Conservation (phyloP, 805 yeast genomes). For the Maudiozyma barnettii region DNA sequence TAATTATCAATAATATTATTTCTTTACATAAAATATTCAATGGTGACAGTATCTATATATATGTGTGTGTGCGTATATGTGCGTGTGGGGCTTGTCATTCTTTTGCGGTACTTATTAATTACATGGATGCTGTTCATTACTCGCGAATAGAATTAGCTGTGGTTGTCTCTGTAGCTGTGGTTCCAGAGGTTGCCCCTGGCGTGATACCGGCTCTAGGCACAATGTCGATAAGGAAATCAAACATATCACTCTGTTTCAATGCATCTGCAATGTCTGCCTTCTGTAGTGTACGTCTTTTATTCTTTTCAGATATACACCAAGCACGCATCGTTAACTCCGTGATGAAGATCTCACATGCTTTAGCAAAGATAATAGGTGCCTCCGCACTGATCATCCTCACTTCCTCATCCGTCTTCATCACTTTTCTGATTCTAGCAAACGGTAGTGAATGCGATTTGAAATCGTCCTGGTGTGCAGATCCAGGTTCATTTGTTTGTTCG, state of each 20-base stretch:
- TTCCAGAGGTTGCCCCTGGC: not conserved
- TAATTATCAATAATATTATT: no score
- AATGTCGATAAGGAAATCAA: constrained; percentile 90
- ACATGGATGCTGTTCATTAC: not conserved
- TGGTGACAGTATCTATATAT: no score
- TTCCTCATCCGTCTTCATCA: constrained; percentile 96
- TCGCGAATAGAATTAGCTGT: not conserved
- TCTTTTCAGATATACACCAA: constrained; percentile 97
- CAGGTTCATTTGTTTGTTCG: constrained; percentile 44
- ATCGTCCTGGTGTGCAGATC: constrained; percentile 56
- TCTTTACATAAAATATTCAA: no score
- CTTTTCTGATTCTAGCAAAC: constrained; percentile 90
- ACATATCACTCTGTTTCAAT: constrained; percentile 89
- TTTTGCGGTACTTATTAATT: no score
- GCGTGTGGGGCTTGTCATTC: no score
- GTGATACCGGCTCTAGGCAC: constrained; percentile 63
- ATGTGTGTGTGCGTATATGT: no score
- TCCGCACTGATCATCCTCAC: constrained; percentile 97
- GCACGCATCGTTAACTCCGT: constrained; percentile 97
- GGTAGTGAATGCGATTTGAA: constrained; percentile 93
- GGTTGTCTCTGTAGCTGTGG: not conserved
- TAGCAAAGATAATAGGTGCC: constrained; percentile 94
- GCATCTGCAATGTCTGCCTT: constrained; percentile 94
- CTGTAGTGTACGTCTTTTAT: constrained; percentile 88
- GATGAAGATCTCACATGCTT: constrained; percentile 94